A percentile compares a stretch with the other conserved stretches of the same genome.
phyloP scores from a whole-genome alignment of 805 yeast species.

The Wickerhamomyces pijperi region DNA sequence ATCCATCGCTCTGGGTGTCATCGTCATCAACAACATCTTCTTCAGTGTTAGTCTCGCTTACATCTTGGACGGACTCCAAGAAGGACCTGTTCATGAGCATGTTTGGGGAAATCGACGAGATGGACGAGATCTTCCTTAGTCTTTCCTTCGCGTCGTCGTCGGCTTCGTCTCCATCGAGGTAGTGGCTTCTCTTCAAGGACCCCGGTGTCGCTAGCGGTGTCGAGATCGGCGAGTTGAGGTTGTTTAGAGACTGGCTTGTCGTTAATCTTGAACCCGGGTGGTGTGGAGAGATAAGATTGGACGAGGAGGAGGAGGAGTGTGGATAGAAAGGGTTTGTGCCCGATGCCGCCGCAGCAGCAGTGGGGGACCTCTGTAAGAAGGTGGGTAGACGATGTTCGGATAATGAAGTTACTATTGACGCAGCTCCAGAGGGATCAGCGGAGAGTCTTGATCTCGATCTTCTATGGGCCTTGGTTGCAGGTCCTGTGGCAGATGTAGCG shows the following conservation, averaged over 20 bases:
- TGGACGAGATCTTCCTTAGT: slow-evolving; percentile 3
- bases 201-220: slow-evolving; percentile 18
- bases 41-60: background rate
- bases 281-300: slow-evolving; percentile 27
- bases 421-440: slow-evolving; percentile 23
- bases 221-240: slow-evolving; percentile 8
- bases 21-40: background rate
- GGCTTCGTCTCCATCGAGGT: background rate
- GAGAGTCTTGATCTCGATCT: slow-evolving; percentile 31
- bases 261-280: background rate
- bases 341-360: too few relatives aligned
- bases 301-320: slow-evolving; percentile 25
- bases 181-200: slow-evolving; percentile 3
- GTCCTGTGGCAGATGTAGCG: slow-evolving; percentile 8
- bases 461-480: slow-evolving; percentile 19
- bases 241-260: slow-evolving; percentile 1
- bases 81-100: slow-evolving; percentile 8
- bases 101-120: slow-evolving; percentile 16
- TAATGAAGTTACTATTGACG: slow-evolving; percentile 14
- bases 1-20: background rate
- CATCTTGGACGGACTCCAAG: background rate
- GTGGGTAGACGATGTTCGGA: background rate
- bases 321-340: slow-evolving; percentile 39
- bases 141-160: background rate
- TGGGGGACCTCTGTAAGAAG: too few relatives aligned